These are phyloP conservation scores for Rhizopogon roseolus DNA, from an alignment of 768 basidiomycete species.

Conservation along the genomic window DNA sequence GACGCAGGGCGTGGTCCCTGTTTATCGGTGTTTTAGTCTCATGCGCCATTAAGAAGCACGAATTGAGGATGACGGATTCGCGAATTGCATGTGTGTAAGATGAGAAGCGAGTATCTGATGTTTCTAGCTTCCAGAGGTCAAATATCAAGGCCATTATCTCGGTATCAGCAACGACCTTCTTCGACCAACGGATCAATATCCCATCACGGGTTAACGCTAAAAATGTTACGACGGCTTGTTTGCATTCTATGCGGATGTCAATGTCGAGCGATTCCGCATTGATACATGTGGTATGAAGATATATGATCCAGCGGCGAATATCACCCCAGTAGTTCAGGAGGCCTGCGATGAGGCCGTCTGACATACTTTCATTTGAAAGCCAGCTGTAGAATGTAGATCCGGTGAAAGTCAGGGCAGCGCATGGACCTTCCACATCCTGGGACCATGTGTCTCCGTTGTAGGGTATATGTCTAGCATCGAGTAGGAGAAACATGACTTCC, in stretches of 20 bases:
- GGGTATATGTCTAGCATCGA: slow-evolving; percentile 16
- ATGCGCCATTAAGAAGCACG: slow-evolving; percentile 21
- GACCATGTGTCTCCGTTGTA: slow-evolving; percentile 1
- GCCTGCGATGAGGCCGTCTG: slow-evolving; percentile 8
- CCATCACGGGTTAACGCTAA: slow-evolving; percentile 21
- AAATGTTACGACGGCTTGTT: slow-evolving; percentile 20
- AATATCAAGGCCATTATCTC: slow-evolving; percentile 24
- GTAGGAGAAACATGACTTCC: slow-evolving; percentile 16
- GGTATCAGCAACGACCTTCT: slow-evolving; percentile 15
- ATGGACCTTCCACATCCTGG: slow-evolving; percentile 8
- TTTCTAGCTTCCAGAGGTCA: slow-evolving; percentile 23
- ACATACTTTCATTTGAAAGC: slow-evolving; percentile 12
- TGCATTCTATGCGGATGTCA: slow-evolving; percentile 15
- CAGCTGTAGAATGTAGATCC: slow-evolving; percentile 20
- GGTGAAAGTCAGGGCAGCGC: slow-evolving; percentile 13
- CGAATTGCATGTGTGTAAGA: slow-evolving; percentile 16
- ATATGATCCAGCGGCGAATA: slow-evolving; percentile 23
- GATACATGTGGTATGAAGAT: slow-evolving; percentile 14
- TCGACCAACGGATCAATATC: slow-evolving; percentile 22
- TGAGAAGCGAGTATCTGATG: slow-evolving; percentile 16
- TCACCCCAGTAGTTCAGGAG: slow-evolving; percentile 17
- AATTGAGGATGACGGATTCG: slow-evolving; percentile 25
- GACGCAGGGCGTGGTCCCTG: slow-evolving; percentile 17
- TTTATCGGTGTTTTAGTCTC: slow-evolving; percentile 14
- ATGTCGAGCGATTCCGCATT: slow-evolving; percentile 2